Conservation (phyloP, 768 basidiomycete genomes). For the Hemileccinum impolitum region DNA sequence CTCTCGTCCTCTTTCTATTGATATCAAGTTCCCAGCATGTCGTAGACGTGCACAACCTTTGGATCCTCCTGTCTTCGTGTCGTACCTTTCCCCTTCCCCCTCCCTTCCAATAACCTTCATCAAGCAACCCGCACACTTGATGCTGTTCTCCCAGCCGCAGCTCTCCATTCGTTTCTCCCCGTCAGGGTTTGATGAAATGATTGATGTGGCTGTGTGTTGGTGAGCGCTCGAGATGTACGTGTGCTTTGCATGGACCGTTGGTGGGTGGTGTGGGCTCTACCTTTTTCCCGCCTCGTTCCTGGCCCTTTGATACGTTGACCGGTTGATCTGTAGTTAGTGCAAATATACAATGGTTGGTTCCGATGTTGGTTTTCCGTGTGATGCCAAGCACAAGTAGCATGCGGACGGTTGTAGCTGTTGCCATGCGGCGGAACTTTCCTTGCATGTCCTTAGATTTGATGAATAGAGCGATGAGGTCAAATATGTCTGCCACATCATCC, state of each 20-base stretch:
- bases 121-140: slow-evolving; percentile 14
- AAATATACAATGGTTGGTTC: slow-evolving; percentile 7
- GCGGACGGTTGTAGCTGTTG: not conserved
- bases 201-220: slow-evolving; percentile 29
- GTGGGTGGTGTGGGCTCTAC: slow-evolving; percentile 1
- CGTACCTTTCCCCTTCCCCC: not conserved
- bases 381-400: not conserved
- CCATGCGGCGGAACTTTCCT: too few relatives aligned
- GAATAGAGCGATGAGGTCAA: too few relatives aligned
- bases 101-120: slow-evolving; percentile 2
- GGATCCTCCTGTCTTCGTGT: slow-evolving; percentile 1
- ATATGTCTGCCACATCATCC: too few relatives aligned
- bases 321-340: slow-evolving; percentile 13
- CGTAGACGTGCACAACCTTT: not conserved
- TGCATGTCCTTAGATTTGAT: too few relatives aligned
- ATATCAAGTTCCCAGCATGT: not conserved
- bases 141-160: slow-evolving; percentile 21
- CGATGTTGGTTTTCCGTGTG: slow-evolving; percentile 5
- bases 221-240: slow-evolving; percentile 41
- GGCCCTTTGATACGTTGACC: slow-evolving; percentile 4
- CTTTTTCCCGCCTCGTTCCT: not conserved
- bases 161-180: slow-evolving; percentile 42
- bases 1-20: slow-evolving; percentile 9
- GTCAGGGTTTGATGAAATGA: slow-evolving; percentile 45
- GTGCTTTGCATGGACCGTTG: slow-evolving; percentile 1